Conservation (phyloP, 2,329 filamentous ascomycete genomes). For the Endoconidiophora polonica region DNA sequence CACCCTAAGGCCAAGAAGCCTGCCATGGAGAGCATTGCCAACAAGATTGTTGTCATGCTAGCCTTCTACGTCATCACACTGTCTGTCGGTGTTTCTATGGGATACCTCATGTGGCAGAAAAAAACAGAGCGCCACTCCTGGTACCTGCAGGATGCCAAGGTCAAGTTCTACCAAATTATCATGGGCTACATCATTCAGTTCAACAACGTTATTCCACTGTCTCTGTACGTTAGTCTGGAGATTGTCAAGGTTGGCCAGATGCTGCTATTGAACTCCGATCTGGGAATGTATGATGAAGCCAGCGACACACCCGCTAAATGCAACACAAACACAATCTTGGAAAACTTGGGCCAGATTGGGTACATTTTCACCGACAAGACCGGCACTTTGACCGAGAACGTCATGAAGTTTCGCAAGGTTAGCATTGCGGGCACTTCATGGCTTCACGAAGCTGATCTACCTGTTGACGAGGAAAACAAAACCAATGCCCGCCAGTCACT, state of each 20-base stretch:
- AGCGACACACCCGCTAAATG: conserved; percentile 76
- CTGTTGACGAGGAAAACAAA: conserved; percentile 11
- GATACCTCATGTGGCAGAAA: conserved; percentile 61
- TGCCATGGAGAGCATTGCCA: conserved; percentile 57
- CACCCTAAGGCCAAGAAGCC: conserved; percentile 75
- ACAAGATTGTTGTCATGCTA: conserved; percentile 66
- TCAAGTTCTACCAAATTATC: conserved; percentile 68
- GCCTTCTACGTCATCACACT: conserved; percentile 63
- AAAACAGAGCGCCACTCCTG: conserved; percentile 52
- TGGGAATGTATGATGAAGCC: conserved; percentile 79
- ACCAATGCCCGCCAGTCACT: conserved; percentile 9
- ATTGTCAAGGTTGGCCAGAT: conserved; percentile 68
- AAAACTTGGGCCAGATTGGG: conserved; percentile 78
- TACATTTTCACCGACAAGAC: conserved; percentile 94
- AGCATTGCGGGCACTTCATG: conserved; percentile 80
- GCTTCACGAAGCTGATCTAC: conserved; percentile 63
- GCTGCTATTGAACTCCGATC: conserved; percentile 60
- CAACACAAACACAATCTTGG: conserved; percentile 86
- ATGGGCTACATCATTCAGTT: conserved; percentile 91
- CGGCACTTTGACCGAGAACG: conserved; percentile 82
- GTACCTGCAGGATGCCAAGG: conserved; percentile 55
- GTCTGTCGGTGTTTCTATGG: conserved; percentile 67
- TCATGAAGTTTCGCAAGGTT: conserved; percentile 89
- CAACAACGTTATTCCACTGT: conserved; percentile 86
- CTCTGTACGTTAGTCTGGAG: conserved; percentile 81